Percentiles rank a stretch among this genome's conserved stretches.
These are phyloP conservation scores for Phalaenopsis aphrodite DNA, from an alignment of 106 monocot species.

Conservation along the genomic window DNA sequence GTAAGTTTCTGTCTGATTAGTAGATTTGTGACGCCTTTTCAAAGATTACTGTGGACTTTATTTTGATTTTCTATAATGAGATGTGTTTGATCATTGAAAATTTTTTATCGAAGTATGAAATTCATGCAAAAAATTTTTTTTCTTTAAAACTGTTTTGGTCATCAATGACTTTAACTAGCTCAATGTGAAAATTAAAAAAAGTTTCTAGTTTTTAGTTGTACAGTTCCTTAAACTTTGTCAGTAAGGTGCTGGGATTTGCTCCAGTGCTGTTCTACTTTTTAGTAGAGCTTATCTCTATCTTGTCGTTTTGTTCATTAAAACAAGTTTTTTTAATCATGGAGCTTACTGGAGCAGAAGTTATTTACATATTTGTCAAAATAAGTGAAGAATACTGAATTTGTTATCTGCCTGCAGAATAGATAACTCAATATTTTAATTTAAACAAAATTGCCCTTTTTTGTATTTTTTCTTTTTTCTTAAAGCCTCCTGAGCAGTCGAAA, in stretches of 20 bases:
- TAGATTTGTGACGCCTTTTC: background rate
- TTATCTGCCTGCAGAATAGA: background rate
- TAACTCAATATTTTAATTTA: background rate
- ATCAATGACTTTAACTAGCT: background rate
- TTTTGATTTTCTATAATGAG: background rate
- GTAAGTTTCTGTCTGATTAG: slow-evolving; percentile 23
- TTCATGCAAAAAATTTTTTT: background rate
- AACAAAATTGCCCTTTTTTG: background rate
- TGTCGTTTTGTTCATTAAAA: background rate
- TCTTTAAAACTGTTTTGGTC: background rate
- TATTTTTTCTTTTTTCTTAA: background rate
- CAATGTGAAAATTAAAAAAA: background rate
- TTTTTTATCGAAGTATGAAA: background rate
- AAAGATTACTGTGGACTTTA: background rate
- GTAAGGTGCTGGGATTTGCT: background rate
- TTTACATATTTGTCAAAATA: background rate
- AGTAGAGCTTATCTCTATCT: background rate
- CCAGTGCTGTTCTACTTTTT: background rate
- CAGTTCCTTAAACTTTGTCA: background rate
- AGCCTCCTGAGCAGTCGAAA: background rate
- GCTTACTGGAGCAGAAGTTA: no score
- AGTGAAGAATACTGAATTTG: background rate
- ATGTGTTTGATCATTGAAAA: slow-evolving; percentile 1
- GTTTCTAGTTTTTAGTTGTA: background rate
- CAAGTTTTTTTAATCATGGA: background rate